phyloP scores from a whole-genome alignment of 2,329 filamentous ascomycete species.

The Leptographium lundbergii region DNA sequence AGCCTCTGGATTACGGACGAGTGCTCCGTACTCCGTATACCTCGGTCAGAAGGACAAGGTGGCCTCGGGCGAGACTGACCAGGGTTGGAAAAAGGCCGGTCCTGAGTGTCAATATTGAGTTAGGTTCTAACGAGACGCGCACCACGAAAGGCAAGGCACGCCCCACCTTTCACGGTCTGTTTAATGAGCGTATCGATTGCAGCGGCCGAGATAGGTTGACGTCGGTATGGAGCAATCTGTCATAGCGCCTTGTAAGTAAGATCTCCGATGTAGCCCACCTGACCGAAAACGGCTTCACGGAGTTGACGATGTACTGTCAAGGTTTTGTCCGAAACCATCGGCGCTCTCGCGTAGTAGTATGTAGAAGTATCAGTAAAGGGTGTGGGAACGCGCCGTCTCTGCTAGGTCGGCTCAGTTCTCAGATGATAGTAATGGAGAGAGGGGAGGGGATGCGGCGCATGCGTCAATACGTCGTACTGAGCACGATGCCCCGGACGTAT shows the following conservation, averaged over 20 bases:
- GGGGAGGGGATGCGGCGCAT: neutral
- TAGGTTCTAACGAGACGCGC: conserved; percentile 4
- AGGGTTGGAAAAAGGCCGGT: neutral
- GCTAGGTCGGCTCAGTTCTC: too few species aligned
- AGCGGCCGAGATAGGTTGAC: neutral
- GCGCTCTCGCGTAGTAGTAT: too few species aligned
- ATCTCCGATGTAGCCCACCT: neutral
- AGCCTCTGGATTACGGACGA: too few species aligned
- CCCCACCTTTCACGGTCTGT: conserved; percentile 2
- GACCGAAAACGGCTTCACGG: neutral
- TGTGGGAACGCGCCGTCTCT: too few species aligned
- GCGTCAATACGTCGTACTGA: neutral
- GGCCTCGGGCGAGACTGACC: neutral
- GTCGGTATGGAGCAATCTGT: neutral
- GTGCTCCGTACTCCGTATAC: too few species aligned
- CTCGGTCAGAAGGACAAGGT: too few species aligned
- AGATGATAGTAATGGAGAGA: neutral
- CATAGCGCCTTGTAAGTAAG: neutral
- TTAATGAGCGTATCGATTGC: conserved; percentile 3
- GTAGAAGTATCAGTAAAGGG: too few species aligned
- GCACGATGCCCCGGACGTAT: neutral
- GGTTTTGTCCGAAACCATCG: neutral
- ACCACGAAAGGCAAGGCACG: conserved; percentile 3
- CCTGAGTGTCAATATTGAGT: neutral
- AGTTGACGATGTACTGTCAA: neutral